Base-by-base conservation (phyloP, 2,329 filamentous ascomycete species). In the Sarocladium brachiariae region DNA sequence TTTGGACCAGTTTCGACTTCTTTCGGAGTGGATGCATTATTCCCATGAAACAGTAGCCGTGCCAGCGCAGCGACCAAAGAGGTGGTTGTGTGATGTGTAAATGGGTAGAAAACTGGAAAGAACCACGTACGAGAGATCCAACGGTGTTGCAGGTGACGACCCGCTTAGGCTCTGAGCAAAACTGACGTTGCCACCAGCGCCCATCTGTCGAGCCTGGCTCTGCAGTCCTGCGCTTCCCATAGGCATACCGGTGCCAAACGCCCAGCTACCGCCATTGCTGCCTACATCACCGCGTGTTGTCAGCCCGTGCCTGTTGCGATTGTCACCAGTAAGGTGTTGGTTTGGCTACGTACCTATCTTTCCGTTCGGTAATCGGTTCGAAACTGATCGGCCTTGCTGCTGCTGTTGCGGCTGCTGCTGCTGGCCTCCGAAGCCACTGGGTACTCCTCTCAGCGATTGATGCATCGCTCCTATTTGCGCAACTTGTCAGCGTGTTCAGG, bases 141-240 rank as follows among this genome's bases (percentile, higher is more conserved):
- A 67, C 37, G 80, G 75, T 55, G 81, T 80, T 57, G 77, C 70
- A 58, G 78, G 75, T 65, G 83, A 80, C 52, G 81, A 83, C 55
- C 78, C 78, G 60, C 75, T 76, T 60, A 85, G 69, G 61, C 80
- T 84, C 63, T 85, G 81, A 46, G 81, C 81, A 66, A 85, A 85
- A 65, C 81, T 85, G 53, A 81, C 70, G 64, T 77, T 81, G 58
- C 79, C 33, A 21, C 46, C 33, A 16, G 8, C 72, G 55, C 75
- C 73, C 60, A 80, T 66, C 68, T 81, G 75, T 61, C 78, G 72
- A 50, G 70, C 65, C 47, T 73, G 70, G 56, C 73, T 80, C 18
- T 25, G 77, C 52, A 81, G 70, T 38, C 71, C 71, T 59, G 73
- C 73, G 58, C 70, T 69, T 52, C 78, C 75, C 76, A 85, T 83